Percentiles rank a stretch among this genome's conserved stretches.
Conservation (phyloP, 495 filamentous ascomycete species). For the Xylaria scruposa region DNA sequence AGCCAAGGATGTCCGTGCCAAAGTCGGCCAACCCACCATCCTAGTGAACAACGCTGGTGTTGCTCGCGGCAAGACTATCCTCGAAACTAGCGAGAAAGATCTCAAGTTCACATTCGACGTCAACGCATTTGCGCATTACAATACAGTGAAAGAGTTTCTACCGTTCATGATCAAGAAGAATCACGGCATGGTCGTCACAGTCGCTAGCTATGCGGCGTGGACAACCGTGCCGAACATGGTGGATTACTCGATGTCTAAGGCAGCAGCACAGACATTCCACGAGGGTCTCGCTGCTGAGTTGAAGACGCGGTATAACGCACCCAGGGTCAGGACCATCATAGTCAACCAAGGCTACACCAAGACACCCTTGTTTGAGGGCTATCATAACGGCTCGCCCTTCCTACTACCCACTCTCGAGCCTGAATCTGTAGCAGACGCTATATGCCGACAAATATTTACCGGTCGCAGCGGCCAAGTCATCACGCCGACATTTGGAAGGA, state of each 20-base stretch:
- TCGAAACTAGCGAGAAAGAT: slow-evolving; percentile 60
- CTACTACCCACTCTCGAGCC: slow-evolving; percentile 62
- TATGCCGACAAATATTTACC: slow-evolving; percentile 63
- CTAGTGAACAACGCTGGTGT: slow-evolving; percentile 81
- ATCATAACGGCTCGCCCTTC: slow-evolving; percentile 58
- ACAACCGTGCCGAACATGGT: slow-evolving; percentile 66
- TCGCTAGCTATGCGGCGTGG: slow-evolving; percentile 69
- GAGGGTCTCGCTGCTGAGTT: slow-evolving; percentile 72
- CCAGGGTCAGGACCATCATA: slow-evolving; percentile 67
- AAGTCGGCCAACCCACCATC: slow-evolving; percentile 69
- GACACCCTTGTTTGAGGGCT: slow-evolving; percentile 67
- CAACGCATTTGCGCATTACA: slow-evolving; percentile 74
- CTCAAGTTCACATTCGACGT: slow-evolving; percentile 73
- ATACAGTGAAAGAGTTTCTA: slow-evolving; percentile 68
- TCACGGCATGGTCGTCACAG: slow-evolving; percentile 78
- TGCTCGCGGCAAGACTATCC: slow-evolving; percentile 64
- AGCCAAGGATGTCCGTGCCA: slow-evolving; percentile 56
- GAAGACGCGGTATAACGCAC: slow-evolving; percentile 65
- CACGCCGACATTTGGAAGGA: slow-evolving; percentile 52
- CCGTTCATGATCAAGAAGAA: slow-evolving; percentile 66
- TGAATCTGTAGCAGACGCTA: slow-evolving; percentile 69
- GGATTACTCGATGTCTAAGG: slow-evolving; percentile 72
- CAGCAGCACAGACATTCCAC: slow-evolving; percentile 70
- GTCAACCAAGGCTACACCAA: slow-evolving; percentile 70
- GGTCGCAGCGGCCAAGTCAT: slow-evolving; percentile 66